Evolutionary conservation across 2,329 filamentous ascomycete genomes (phyloP), one percentile per base, ranked within the genome.

Genomic region (Neofusicoccum parvum): DNA sequence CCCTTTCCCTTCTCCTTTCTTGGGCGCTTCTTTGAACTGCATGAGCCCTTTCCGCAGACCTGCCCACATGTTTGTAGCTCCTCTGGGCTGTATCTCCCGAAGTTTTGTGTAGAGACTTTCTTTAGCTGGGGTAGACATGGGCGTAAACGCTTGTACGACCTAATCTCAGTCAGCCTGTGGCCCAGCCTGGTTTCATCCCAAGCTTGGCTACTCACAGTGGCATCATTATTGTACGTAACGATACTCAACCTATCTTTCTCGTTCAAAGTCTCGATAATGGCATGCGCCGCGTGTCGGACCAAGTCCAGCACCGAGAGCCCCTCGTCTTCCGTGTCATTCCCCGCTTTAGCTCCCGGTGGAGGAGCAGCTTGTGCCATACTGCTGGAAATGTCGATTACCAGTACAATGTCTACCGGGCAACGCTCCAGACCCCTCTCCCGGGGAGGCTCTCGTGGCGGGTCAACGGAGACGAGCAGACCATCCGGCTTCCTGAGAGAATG

Each of bases 331-430:
- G 67, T 69, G 7, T 34, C 14, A 27, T n/a, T 49, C 39, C 72
- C 64, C n/a, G 72, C 67, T 15, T 74, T 70, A 15, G 71, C 71
- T 10, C 70, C 70, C 0, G 85, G 83, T 0, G 83, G 78, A 0
- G 82, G 83, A 0, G 86, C 86, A 1, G 69, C 0, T 66, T 62
- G 0, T 66, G 27, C 59, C 87, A 89, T 89, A 74, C 85, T 88
- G 0, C 78, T 80, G 0, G 87, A 89, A 14, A 88, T 80, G 70
- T 89, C 87, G 63, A 89, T 87, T 15, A 86, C 86, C 2, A 89
- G 79, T 2, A 88, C 86, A 37, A 89, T 84, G 67, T 88, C 86
- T 71, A 84, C 87, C 1, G 85, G 82, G 0, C 83, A 78, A 64
- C 74, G 75, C 5, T 66, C 62, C 23, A 69, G 65, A n/a, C 66